phyloP scores from a whole-genome alignment of 2,329 filamentous ascomycete genomes.

The Claviceps citrina region DNA sequence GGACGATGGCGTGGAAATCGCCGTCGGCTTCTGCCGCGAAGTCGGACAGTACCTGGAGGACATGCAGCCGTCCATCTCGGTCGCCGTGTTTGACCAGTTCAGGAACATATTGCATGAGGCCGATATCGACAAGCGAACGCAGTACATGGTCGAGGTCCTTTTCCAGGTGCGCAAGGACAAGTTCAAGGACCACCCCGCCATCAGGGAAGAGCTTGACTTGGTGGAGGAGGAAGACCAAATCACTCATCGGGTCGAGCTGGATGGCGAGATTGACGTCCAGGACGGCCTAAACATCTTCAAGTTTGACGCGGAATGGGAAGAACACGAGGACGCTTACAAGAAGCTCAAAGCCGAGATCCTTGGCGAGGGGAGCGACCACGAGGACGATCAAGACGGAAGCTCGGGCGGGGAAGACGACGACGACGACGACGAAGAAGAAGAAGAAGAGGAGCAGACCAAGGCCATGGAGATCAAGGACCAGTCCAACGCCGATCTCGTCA shows the following conservation, averaged over 20 bases:
- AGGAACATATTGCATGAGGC: constrained; percentile 89
- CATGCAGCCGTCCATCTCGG: constrained; percentile 77
- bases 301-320: constrained; percentile 76
- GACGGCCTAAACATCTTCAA: constrained; percentile 93
- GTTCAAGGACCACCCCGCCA: constrained; percentile 84
- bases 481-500: constrained; percentile 89
- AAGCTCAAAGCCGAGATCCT: constrained; percentile 86
- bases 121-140: constrained; percentile 93
- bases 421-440: constrained; percentile 48
- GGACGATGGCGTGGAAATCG: constrained; percentile 95
- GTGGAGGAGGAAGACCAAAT: constrained; percentile 98
- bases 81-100: constrained; percentile 91
- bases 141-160: constrained; percentile 97
- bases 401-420: constrained; percentile 60
- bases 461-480: constrained; percentile 95
- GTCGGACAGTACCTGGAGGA: constrained; percentile 90
- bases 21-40: constrained; percentile 81
- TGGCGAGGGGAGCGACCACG: constrained; percentile 78
- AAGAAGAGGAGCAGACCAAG: constrained; percentile 64
- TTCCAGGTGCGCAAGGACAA: constrained; percentile 94
- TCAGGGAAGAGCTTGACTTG: constrained; percentile 85
- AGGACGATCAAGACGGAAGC: constrained; percentile 52
- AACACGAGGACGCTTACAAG: constrained; percentile 79
- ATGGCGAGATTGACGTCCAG: constrained; percentile 71
- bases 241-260: constrained; percentile 69